Evolutionary conservation across 192 early-diverging fungal species (phyloP).

Genomic region (Pecoramyces ruminantium): DNA sequence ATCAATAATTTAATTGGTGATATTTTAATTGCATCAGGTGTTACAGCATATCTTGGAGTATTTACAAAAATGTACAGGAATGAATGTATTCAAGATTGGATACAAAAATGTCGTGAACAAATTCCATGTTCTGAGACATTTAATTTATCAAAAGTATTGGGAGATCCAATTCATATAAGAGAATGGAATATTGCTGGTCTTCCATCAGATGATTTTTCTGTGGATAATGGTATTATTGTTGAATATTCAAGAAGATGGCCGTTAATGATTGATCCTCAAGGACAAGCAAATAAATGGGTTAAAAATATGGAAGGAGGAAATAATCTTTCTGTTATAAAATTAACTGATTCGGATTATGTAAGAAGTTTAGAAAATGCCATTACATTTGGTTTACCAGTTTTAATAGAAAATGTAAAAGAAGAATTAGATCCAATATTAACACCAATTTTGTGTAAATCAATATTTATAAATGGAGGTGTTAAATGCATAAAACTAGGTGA

Average conservation of each 20-base stretch:
- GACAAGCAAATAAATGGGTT: constrained; percentile 44
- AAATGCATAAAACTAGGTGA: constrained; percentile 39
- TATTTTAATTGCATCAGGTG: constrained; percentile 35
- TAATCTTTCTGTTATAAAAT: constrained; percentile 40
- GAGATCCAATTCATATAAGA: constrained; percentile 39
- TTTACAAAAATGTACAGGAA: constrained; percentile 38
- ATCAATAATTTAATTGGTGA: constrained; percentile 37
- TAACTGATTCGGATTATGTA: constrained; percentile 33
- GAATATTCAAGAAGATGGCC: constrained; percentile 38
- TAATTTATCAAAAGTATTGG: constrained; percentile 31
- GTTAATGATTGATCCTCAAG: constrained; percentile 47
- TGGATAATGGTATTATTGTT: constrained; percentile 49
- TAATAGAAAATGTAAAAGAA: constrained; percentile 50
- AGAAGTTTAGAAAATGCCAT: constrained; percentile 42
- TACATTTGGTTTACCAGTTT: constrained; percentile 35
- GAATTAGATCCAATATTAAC: constrained; percentile 47
- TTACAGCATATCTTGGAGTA: constrained; percentile 43
- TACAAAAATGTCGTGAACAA: constrained; percentile 9
- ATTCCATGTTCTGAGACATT: constrained; percentile 37
- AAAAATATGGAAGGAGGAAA: constrained; percentile 50
- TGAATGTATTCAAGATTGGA: constrained; percentile 25
- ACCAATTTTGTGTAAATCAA: constrained; percentile 39
- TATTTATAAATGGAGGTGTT: constrained; percentile 42
- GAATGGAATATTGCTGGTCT: constrained; percentile 45
- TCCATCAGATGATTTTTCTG: constrained; percentile 36